Base-by-base conservation (phyloP, 2,329 filamentous ascomycete genomes). In the Colletotrichum tropicale region DNA sequence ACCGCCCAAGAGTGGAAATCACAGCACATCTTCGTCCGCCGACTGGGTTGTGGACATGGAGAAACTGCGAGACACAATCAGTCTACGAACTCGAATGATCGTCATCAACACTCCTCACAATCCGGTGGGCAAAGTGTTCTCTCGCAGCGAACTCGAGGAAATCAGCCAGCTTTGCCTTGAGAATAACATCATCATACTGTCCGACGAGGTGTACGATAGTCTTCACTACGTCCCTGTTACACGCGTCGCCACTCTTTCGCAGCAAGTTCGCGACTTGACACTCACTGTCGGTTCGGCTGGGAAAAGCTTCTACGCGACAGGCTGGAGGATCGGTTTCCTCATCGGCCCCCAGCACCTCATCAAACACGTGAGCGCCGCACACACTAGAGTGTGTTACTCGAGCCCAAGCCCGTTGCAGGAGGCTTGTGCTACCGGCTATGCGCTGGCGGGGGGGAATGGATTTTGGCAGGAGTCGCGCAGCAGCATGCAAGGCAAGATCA, bases 231-330 rank as follows among this genome's bases (percentile, higher is more conserved):
- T 96, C 1, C 96, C 96, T 1, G 98, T 98, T 83, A 98, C 96
- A 1, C 92, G 97, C 80, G 94, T 98, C 71, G 95, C 95, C 28
- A 98, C 96, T 0, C 88, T 99, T n/a, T 98, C 95, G 0, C 96
- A 96, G 0, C 95, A 98, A 83, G 92, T 98, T 66, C 96, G 96
- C 79, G 91, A 92, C 75, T 90, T 98, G 79, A 98, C 97, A 6
- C 86, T 99, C 65, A 98, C 97, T 0, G 97, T 99, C 30, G 97
- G 97, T 24, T 98, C 96, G 0, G 97, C 96, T 1, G 97, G 97
- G 80, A 99, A 99, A 90, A 98, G 97, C 88, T 99, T 99, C 86
- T 98, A 98, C 82, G 95, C 95, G 71, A 99, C 97, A 0, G 97
- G 97, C 64, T 99, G 97, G 97, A 93, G 97, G 74, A 96, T 98